Conservation (phyloP, 306 rosid genomes). For the Lathyrus oleraceus region DNA sequence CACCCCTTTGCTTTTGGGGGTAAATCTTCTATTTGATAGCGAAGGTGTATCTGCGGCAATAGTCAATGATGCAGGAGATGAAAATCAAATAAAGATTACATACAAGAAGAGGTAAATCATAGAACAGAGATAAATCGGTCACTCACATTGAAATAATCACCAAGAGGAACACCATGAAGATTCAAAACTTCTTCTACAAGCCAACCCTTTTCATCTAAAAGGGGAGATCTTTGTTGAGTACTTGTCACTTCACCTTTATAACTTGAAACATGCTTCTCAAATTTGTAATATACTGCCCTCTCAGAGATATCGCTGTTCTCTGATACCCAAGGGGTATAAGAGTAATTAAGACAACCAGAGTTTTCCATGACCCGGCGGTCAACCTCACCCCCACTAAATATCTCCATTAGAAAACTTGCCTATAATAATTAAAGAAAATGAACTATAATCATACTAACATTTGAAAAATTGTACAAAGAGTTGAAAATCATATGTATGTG, state of each 20-base stretch:
- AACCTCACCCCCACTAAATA: slow-evolving; percentile 77
- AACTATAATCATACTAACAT: slow-evolving; percentile 26
- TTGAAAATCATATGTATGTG: not conserved
- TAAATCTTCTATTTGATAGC: slow-evolving; percentile 84
- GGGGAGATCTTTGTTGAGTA: slow-evolving; percentile 67
- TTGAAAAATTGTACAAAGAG: not conserved
- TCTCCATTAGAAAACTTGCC: slow-evolving; percentile 76
- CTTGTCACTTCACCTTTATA: slow-evolving; percentile 89
- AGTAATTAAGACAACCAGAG: slow-evolving; percentile 75
- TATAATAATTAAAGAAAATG: slow-evolving; percentile 40
- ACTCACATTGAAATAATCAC: slow-evolving; percentile 81
- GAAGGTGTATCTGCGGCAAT: slow-evolving; percentile 73
- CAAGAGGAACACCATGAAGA: slow-evolving; percentile 87
- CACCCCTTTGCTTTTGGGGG: slow-evolving; percentile 74
- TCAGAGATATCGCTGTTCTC: slow-evolving; percentile 70
- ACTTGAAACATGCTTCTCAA: slow-evolving; percentile 67
- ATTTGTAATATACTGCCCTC: slow-evolving; percentile 83
- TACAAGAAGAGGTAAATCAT: slow-evolving; percentile 23
- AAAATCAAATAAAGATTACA: slow-evolving; percentile 24
- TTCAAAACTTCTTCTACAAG: slow-evolving; percentile 85
- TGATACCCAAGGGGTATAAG: slow-evolving; percentile 85
- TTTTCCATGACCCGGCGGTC: slow-evolving; percentile 85
- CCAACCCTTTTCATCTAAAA: slow-evolving; percentile 76
- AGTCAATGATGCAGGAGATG: slow-evolving; percentile 26
- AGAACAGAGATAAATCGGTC: slow-evolving; percentile 31